Base-by-base conservation (phyloP, 352 stramenopile genomes). In the Plasmopara halstedii region DNA sequence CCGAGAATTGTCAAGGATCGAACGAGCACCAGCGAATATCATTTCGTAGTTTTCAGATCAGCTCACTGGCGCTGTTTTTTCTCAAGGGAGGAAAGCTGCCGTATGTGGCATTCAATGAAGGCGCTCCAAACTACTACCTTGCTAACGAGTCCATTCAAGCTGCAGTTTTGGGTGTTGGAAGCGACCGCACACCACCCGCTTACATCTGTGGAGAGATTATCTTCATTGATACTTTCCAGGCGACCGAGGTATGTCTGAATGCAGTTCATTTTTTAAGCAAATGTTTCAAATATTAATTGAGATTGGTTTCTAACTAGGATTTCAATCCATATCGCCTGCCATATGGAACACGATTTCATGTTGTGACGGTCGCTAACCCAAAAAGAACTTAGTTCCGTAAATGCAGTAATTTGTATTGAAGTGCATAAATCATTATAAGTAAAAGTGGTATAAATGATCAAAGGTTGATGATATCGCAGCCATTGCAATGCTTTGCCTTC, bases 141-240 rank as follows among this genome's bases (percentile, higher is more conserved):
- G 73, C 78, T 15, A 85, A 78, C 62, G 78, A 90, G 46, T 85
- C 73, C 17, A 82, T 90, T 42, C 74, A 86, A 51, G 78, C 74
- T 3, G 78, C 75, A 11, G 69, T 78, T 41, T 67, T 69, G 33
- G 72, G 64, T 19, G 67, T 62, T 7, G 60, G 62, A n/a, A 66
- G 46, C 26, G 74, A 86, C 48, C 77, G 65, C 17, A 70, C 73
- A 18, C 69, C 72, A 6, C 78, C 78, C 17, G 73, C 75, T 11
- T 90, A 90, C 58, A 86, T 90, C 26, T 76, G 69, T 40, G 78
- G 78, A 20, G 75, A 89, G 37, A 87, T 89, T 53, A 89, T 89
- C 52, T 86, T 90, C 40, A 90, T 90, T 29, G 78, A 88, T 53
- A 77, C 75, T 27, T 88, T 87, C 48, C 75, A 88, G 56, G 78